phyloP scores from a whole-genome alignment of 768 basidiomycete genomes.

The Boletus subcaerulescens region DNA sequence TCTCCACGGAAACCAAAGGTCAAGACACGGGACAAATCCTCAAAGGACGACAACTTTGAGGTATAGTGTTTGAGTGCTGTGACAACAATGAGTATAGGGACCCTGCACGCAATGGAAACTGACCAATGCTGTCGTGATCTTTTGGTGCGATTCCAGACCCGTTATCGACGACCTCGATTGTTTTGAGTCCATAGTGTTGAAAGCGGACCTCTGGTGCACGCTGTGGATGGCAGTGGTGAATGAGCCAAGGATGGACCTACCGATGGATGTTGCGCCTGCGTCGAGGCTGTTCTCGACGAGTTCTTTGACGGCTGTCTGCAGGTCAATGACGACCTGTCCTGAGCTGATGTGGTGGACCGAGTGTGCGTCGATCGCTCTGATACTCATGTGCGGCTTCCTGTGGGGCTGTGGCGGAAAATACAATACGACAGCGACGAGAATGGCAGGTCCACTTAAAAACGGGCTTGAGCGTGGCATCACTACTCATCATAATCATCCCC shows the following conservation, averaged over 20 bases:
- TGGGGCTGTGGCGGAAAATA: background rate
- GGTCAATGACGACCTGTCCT: slow-evolving; percentile 92
- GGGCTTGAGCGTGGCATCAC: background rate
- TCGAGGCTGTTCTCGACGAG: slow-evolving; percentile 95
- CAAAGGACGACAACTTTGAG: slow-evolving; percentile 79
- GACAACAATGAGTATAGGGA: background rate
- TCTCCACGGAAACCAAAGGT: slow-evolving; percentile 98
- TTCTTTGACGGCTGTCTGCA: slow-evolving; percentile 94
- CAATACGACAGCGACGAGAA: background rate
- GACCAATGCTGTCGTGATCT: slow-evolving; percentile 80
- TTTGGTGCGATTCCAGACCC: slow-evolving; percentile 78
- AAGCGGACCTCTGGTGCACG: slow-evolving; percentile 76
- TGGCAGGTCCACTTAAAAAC: background rate
- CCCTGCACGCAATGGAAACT: background rate
- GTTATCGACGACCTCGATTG: slow-evolving; percentile 90
- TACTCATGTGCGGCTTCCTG: slow-evolving; percentile 16
- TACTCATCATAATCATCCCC: background rate
- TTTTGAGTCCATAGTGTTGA: slow-evolving; percentile 78
- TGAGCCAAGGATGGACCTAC: slow-evolving; percentile 39
- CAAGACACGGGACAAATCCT: slow-evolving; percentile 65
- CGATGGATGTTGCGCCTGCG: slow-evolving; percentile 84
- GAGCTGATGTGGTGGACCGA: slow-evolving; percentile 90
- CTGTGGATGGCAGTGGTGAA: slow-evolving; percentile 1
- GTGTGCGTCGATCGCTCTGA: slow-evolving; percentile 64
- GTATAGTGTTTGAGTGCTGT: slow-evolving; percentile 90